phyloP scores from a whole-genome alignment of 2,329 filamentous ascomycete species.

The Penicillium sp. region DNA sequence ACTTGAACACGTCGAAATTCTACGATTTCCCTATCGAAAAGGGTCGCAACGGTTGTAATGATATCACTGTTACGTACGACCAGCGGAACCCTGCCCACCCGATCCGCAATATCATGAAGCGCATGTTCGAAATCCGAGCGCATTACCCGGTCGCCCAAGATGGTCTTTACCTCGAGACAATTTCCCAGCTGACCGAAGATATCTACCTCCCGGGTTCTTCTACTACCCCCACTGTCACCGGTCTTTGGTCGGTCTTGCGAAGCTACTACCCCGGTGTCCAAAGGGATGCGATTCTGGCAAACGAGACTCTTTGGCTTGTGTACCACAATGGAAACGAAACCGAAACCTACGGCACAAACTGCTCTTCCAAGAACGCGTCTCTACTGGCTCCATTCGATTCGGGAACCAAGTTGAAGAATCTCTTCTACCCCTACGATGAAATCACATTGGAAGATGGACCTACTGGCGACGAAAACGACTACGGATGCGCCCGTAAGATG shows the following conservation, averaged over 20 bases:
- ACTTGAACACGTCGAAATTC: slow-evolving; percentile 58
- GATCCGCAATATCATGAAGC: slow-evolving; percentile 61
- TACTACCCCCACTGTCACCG: slow-evolving; percentile 55
- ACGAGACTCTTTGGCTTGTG: slow-evolving; percentile 49
- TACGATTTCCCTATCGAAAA: slow-evolving; percentile 59
- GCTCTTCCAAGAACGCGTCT: slow-evolving; percentile 40
- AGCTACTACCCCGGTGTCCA: slow-evolving; percentile 53
- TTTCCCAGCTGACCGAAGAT: slow-evolving; percentile 58
- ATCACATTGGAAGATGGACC: slow-evolving; percentile 51
- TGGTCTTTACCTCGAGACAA: slow-evolving; percentile 55
- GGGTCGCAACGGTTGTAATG: slow-evolving; percentile 57
- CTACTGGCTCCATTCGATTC: slow-evolving; percentile 59
- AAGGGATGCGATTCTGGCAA: slow-evolving; percentile 42
- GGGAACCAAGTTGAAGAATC: slow-evolving; percentile 59
- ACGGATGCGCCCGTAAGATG: slow-evolving; percentile 58
- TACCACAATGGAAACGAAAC: slow-evolving; percentile 52
- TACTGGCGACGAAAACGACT: slow-evolving; percentile 50
- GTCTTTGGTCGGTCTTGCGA: slow-evolving; percentile 64
- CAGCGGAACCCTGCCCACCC: slow-evolving; percentile 65
- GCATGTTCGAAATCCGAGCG: slow-evolving; percentile 62
- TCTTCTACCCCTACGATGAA: slow-evolving; percentile 65
- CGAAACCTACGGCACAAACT: slow-evolving; percentile 58
- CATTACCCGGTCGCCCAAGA: slow-evolving; percentile 62
- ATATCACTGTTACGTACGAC: slow-evolving; percentile 59
- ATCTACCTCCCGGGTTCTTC: slow-evolving; percentile 56